Conservation (phyloP, 768 basidiomycete species). For the Boletus tylopilopsis region DNA sequence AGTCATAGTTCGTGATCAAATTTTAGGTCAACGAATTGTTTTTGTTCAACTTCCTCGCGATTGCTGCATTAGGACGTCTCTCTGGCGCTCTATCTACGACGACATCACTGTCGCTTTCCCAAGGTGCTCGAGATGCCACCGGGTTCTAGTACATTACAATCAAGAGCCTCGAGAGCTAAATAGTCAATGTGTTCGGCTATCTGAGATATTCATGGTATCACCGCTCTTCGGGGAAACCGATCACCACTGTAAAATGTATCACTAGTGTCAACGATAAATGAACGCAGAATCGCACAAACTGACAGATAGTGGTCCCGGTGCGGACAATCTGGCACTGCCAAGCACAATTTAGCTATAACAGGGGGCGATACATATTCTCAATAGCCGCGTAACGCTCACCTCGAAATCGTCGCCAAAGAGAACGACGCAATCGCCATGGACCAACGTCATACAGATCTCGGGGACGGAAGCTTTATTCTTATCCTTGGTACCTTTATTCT, state of each 20-base stretch:
- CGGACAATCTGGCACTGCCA: slow-evolving; percentile 27
- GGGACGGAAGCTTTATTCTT: slow-evolving; percentile 16
- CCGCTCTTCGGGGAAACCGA: slow-evolving; percentile 19
- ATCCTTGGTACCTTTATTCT: slow-evolving; percentile 16
- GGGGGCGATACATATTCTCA: background rate
- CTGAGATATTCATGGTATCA: slow-evolving; percentile 3
- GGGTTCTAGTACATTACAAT: slow-evolving; percentile 7
- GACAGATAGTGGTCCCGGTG: slow-evolving; percentile 30
- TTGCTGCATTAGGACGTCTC: slow-evolving; percentile 31
- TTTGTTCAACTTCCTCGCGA: slow-evolving; percentile 13
- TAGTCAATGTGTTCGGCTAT: slow-evolving; percentile 1
- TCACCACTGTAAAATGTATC: slow-evolving; percentile 25
- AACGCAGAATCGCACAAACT: slow-evolving; percentile 11
- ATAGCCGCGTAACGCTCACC: slow-evolving; percentile 28
- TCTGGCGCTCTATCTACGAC: slow-evolving; percentile 31
- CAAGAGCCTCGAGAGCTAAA: background rate
- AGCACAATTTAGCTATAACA: slow-evolving; percentile 3
- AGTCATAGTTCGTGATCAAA: slow-evolving; percentile 30
- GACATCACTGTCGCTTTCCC: background rate
- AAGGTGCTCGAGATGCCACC: no score
- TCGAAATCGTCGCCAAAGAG: slow-evolving; percentile 39
- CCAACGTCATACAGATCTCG: slow-evolving; percentile 31
- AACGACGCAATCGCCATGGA: slow-evolving; percentile 38
- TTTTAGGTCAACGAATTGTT: slow-evolving; percentile 22
- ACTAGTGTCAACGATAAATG: slow-evolving; percentile 1